Evolutionary conservation across 2,329 filamentous ascomycete species (phyloP), one percentile per base, ranked within the genome.

Genomic region (Beauveria bassiana): DNA sequence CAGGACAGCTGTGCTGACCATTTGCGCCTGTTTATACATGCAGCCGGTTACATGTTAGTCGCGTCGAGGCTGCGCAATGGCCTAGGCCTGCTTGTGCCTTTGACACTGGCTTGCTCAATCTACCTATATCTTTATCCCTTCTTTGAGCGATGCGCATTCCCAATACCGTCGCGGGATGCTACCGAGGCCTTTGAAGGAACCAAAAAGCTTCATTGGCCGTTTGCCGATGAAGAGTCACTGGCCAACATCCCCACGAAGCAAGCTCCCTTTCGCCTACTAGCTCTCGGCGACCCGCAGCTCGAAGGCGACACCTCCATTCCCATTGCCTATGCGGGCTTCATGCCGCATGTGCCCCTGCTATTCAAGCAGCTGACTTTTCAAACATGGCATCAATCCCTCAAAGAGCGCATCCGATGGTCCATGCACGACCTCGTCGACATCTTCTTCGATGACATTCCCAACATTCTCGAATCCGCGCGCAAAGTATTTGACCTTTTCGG

Each of bases 61-160:
- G 79, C 77, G 73, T 75, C 76, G 68, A 72, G 79, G 68, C 77
- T 85, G 70, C 81, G 83, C 77, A 78, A 81, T 79, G 80, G 75
- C 73, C 74, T 85, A 73, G 77, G 81, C 70, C 68, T 85, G 56
- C 62, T 76, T 69, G 70, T 73, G 66, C 86, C 90, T 54, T 70
- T 93, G 70, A 87, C 89, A 62, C 68, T 93, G 70, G 75, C 85
- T 65, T 84, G 85, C 70, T 91, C 89, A 57, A 68, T 86, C 66
- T 96, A 93, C 76, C 81, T 98, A 59, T 97, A 97, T 77, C 79
- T 93, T 45, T 98, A 96, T 72, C 93, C 95, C 9, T 70, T 90
- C 67, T 88, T 96, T 70, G 82, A 86, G 66, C 83, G 84, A 69
- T 98, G 93, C 78, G 86, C 83, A 43, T 98, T 97, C 74, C 91